Base-by-base conservation (phyloP, 2,329 filamentous ascomycete genomes). In the Venturia effusa region DNA sequence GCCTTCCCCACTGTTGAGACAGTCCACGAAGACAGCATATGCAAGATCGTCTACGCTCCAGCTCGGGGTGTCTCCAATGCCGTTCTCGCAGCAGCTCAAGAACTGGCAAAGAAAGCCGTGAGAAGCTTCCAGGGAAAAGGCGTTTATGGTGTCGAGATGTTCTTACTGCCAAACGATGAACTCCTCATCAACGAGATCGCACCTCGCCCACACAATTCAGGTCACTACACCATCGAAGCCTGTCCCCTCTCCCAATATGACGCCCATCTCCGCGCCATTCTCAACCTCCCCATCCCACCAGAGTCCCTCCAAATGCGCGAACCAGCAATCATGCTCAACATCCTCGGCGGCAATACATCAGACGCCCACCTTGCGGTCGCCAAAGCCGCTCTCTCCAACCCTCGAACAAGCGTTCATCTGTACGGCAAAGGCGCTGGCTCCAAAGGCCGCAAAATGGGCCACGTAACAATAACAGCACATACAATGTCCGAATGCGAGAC, bases 131-230 rank as follows among this genome's bases (percentile, higher is more conserved):
- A 87, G 79, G 94, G 94, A 61, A 88, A 94, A 67, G 94, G 94
- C 67, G 90, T 96, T 39, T 99, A 97, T 75, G 94, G 93, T 0
- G 93, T 97, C 0, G 94, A 99, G 77, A 90, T 97, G 86, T 99
- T 99, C 76, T 77, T 97, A 3, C 83, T 92, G 13, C 78, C 86
- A 60, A 85, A 94, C 69, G 85, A 81, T 65, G 79, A 79, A 1
- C 81, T 96, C 1, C 77, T 95, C 65, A 83, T 97, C 69, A 96
- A 96, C 74, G 92, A 96, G 76, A 88, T 95, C 67, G 90, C 90
- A 0, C 90, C 90, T 15, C 82, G 90, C 45, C 84, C 85, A 61
- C 92, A 97, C 77, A 97, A 97, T 78, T 95, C 90, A 0, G 94
- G 94, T 0, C 94, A 97, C 76, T 93, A 92, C 76, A 96, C 90